Conservation (phyloP, 176 grass and related monocot species). For the Eremochloa ophiuroides region DNA sequence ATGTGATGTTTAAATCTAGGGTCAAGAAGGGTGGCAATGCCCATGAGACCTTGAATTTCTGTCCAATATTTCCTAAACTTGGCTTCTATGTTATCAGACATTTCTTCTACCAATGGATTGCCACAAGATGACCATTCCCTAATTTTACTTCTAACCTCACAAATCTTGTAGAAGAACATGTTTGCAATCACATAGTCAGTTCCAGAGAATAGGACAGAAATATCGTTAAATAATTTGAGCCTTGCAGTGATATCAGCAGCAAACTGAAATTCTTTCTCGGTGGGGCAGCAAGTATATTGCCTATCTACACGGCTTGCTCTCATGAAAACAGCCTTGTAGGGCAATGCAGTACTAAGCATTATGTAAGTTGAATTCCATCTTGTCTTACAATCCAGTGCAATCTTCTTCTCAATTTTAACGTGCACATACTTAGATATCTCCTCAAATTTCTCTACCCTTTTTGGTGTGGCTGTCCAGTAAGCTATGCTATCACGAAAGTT, state of each 20-base stretch:
- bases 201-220: background rate
- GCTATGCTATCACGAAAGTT: background rate
- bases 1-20: background rate
- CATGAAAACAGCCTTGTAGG: too few species aligned
- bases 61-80: background rate
- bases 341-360: too few species aligned
- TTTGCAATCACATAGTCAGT: background rate
- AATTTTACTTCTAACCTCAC: background rate
- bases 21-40: background rate
- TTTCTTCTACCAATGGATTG: background rate
- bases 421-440: background rate
- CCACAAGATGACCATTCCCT: background rate
- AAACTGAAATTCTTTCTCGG: background rate
- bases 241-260: background rate
- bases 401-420: too few species aligned
- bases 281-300: too few species aligned
- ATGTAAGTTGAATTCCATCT: too few species aligned
- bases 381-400: too few species aligned
- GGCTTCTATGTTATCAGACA: background rate
- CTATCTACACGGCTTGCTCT: too few species aligned
- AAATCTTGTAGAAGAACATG: background rate
- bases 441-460: background rate
- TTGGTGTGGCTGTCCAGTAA: background rate
- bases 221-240: background rate
- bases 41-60: background rate